phyloP scores from a whole-genome alignment of 805 yeast genomes.

The Cyberlindnera samutprakarnensis region DNA sequence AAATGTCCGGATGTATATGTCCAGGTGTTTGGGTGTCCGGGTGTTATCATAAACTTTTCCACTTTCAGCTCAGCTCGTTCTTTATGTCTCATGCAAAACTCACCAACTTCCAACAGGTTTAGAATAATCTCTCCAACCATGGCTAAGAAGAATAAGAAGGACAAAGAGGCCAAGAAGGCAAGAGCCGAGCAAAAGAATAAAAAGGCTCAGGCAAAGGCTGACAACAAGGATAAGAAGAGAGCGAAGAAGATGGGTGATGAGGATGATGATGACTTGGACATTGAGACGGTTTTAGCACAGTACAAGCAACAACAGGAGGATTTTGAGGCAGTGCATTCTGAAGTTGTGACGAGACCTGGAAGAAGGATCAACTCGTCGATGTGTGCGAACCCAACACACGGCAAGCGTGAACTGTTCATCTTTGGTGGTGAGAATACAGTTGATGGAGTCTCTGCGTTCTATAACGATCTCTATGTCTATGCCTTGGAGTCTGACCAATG shows the following conservation, averaged over 20 bases:
- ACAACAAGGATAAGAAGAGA: conserved; percentile 61
- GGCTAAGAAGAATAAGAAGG: conserved; percentile 85
- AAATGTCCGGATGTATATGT: no score
- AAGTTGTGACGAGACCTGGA: conserved; percentile 50
- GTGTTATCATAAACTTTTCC: no score
- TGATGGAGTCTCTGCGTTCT: conserved; percentile 51
- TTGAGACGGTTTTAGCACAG: conserved; percentile 74
- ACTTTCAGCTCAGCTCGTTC: no score
- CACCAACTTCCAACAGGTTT: no score
- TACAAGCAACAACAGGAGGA: conserved; percentile 75
- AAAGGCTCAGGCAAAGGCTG: conserved; percentile 71
- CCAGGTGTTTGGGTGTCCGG: no score
- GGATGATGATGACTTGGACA: conserved; percentile 78
- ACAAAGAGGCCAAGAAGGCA: conserved; percentile 88
- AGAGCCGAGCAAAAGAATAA: conserved; percentile 75
- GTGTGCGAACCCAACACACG: conserved; percentile 68
- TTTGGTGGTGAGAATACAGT: conserved; percentile 84
- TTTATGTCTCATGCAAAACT: no score
- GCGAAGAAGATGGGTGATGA: conserved; percentile 71
- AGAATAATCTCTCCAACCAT: no score
- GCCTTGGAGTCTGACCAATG: conserved; percentile 72
- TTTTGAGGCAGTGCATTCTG: conserved; percentile 64
- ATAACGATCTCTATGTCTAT: conserved; percentile 73
- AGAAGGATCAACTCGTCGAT: conserved; percentile 68
- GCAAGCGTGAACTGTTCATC: conserved; percentile 67